Percentiles rank a stretch among this genome's conserved stretches.
Conservation (phyloP, 2,329 filamentous ascomycete species). For the Sporothrix humicola region DNA sequence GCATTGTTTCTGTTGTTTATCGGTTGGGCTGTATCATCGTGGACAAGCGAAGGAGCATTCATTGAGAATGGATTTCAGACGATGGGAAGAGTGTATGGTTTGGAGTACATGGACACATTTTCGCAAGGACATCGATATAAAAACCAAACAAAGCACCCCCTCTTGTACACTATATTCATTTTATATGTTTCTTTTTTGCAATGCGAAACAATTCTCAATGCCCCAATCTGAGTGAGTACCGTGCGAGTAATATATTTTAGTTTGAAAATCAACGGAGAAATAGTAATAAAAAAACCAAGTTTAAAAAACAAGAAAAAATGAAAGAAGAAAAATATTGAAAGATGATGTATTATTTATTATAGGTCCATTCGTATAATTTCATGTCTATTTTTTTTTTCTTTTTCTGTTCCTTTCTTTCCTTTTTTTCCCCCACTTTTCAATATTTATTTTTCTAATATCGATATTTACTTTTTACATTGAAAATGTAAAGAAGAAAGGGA, state of each 20-base stretch:
- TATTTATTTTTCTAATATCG: not conserved
- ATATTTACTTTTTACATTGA: too few species aligned
- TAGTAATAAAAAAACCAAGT: not conserved
- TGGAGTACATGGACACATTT: conserved; percentile 14
- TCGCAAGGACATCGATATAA: conserved; percentile 10
- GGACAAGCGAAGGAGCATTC: not conserved
- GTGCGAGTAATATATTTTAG: too few species aligned
- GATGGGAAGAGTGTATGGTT: not conserved
- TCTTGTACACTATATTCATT: conserved; percentile 29
- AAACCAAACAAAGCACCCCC: conserved; percentile 14
- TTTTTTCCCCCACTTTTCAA: not conserved
- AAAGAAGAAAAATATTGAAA: too few species aligned
- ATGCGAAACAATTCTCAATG: conserved; percentile 1
- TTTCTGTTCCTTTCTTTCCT: not conserved
- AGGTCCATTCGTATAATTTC: not conserved
- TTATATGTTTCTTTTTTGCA: not conserved
- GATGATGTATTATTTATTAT: too few species aligned
- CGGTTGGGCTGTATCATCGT: not conserved
- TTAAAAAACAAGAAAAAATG: too few species aligned
- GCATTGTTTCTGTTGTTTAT: not conserved
- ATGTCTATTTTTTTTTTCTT: not conserved
- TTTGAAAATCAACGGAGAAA: not conserved
- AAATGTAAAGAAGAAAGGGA: too few species aligned
- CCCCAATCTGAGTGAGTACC: too few species aligned
- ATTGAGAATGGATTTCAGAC: conserved; percentile 16